Evolutionary conservation across 2,329 filamentous ascomycete species (phyloP), one percentile per base, ranked within the genome.

Genomic region (Colletotrichum orchidophilum): DNA sequence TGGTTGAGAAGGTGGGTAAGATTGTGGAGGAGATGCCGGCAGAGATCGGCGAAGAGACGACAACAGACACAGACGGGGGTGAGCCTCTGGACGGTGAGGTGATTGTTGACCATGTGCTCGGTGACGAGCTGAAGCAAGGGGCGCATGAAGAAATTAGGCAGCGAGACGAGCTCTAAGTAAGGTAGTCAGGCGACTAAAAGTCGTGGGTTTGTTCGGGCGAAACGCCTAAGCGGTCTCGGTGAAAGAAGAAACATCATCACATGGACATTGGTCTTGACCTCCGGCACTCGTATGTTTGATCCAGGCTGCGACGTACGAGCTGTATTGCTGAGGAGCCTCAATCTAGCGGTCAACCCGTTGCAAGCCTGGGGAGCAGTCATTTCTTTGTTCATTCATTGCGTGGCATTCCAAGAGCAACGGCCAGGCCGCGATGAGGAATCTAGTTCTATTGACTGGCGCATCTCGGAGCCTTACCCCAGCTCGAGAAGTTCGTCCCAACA

Each of bases 1-100:
- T 89, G 75, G 77, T 86, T 8, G 87, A 89, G 42, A 79, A 88
- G 72, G 83, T 94, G 24, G 86, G 85, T 42, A 86, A 83, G 76
- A 85, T 90, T 54, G 83, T 91, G 57, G 85, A 72, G 39, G 75
- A 75, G 29, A 76, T 72, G 35, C 63, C 63, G 33, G 52, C 50
- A 35, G 72, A 74, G 65, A 64, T 68, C 58, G 68, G 66, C 49
- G 66, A 70, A 15, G 70, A 72, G 52, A 70, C 59, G 21, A 35
- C n/a, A 26, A 13, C 29, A 6, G 39, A 50, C 35, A 13, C 29
- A 6, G 39, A 50, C 35, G 60, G 49, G 1, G 35, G 31, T 12
- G 50, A 55, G 33, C 35, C 75, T 71, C 72, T 76, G 75, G 75
- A 75, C 70, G 73, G 76, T n/a, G 64, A 63, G 24, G 33, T 21